Evolutionary conservation across 2,329 filamentous ascomycete species (phyloP).

Genomic region (Colletotrichum sp.): DNA sequence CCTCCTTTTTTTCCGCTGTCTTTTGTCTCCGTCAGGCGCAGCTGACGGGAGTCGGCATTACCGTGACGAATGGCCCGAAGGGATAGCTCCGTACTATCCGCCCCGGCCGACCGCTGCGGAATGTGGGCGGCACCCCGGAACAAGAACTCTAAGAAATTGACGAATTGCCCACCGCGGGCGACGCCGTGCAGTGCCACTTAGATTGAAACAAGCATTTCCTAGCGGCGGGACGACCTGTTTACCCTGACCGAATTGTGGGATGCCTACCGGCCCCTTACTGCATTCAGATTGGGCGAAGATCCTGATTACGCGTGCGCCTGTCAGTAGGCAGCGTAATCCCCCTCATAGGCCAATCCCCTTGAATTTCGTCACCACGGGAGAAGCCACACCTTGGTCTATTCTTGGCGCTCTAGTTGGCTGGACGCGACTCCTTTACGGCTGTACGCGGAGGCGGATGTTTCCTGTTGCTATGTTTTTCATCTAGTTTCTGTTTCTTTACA

Average conservation of each 20-base stretch:
- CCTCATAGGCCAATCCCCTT: neutral
- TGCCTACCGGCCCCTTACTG: neutral
- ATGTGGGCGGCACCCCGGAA: constrained; percentile 1
- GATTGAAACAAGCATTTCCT: neutral
- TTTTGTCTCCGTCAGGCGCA: neutral
- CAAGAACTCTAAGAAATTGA: neutral
- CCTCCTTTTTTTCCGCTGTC: neutral
- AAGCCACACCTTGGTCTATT: neutral
- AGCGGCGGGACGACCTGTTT: neutral
- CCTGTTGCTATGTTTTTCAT: neutral
- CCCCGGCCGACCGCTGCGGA: neutral
- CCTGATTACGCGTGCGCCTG: constrained; percentile 1
- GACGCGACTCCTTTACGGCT: neutral
- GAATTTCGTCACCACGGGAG: neutral
- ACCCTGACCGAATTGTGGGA: neutral
- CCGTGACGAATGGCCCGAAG: neutral
- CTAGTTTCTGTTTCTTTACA: neutral
- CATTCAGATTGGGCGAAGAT: neutral
- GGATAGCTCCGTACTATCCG: neutral
- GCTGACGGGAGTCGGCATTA: neutral
- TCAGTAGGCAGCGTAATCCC: neutral
- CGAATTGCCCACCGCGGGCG: neutral
- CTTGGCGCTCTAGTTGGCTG: neutral
- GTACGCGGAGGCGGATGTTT: neutral
- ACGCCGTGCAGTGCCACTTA: neutral